A percentile compares a stretch with the other conserved stretches of the same genome.
These are phyloP conservation scores for Cladophialophora bantiana DNA, from an alignment of 2,329 filamentous ascomycete genomes.

Conservation along the genomic window DNA sequence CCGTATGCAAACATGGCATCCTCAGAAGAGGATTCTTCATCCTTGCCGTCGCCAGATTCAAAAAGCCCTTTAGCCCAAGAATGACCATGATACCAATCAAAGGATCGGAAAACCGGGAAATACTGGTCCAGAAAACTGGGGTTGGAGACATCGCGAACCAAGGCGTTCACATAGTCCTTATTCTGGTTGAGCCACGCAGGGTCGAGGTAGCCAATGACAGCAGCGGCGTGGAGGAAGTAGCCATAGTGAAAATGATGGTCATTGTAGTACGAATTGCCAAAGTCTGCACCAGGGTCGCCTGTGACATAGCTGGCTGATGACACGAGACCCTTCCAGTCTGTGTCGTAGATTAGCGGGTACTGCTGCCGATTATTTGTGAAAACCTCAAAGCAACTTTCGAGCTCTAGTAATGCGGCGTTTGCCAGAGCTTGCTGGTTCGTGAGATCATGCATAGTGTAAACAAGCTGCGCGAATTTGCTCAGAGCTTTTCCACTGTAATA, in stretches of 20 bases:
- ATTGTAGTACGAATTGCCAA: constrained; percentile 83
- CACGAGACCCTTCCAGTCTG: constrained; percentile 78
- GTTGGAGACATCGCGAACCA: constrained; percentile 86
- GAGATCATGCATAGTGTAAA: constrained; percentile 71
- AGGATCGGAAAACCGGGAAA: constrained; percentile 82
- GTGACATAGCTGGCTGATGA: constrained; percentile 76
- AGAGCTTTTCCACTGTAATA: constrained; percentile 91
- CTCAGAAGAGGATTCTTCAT: constrained; percentile 82
- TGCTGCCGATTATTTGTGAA: constrained; percentile 74
- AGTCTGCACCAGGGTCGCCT: constrained; percentile 75
- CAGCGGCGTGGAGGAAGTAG: constrained; percentile 87
- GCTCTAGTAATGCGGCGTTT: constrained; percentile 62
- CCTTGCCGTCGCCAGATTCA: constrained; percentile 61
- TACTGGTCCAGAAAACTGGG: constrained; percentile 71
- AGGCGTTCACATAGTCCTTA: constrained; percentile 78
- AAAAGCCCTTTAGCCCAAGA: constrained; percentile 78
- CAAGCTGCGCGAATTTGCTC: constrained; percentile 75
- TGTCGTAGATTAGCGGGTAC: constrained; percentile 64
- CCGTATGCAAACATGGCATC: constrained; percentile 87
- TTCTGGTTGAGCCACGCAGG: constrained; percentile 75
- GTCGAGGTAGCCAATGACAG: constrained; percentile 81
- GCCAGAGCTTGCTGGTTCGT: constrained; percentile 65
- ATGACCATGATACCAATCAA: constrained; percentile 96
- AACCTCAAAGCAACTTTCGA: constrained; percentile 71
- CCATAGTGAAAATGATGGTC: constrained; percentile 72